A percentile compares a stretch with the other conserved stretches of the same genome.
phyloP scores from a whole-genome alignment of 306 rosid species.

The Ochetophila trinervis region DNA sequence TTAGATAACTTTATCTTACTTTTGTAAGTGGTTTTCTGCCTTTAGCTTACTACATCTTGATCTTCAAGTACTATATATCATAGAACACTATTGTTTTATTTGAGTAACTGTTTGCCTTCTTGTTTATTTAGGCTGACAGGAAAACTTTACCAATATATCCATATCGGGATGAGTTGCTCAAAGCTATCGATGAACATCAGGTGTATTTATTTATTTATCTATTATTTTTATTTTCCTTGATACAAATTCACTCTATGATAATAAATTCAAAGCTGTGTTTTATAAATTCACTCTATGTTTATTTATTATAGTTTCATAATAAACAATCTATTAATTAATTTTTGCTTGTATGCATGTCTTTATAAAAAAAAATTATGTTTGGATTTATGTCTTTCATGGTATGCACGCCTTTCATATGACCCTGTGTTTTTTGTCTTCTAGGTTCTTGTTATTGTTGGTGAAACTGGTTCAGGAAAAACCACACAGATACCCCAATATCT shows the following conservation, averaged over 20 bases:
- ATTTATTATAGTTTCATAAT: background rate
- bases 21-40: too few species aligned
- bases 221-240: background rate
- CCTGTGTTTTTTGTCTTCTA: constrained; percentile 26
- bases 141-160: constrained; percentile 70
- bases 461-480: constrained; percentile 98
- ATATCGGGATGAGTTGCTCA: constrained; percentile 73
- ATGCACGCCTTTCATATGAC: constrained; percentile 9
- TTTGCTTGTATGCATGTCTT: background rate
- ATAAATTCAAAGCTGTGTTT: too few species aligned
- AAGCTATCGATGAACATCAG: constrained; percentile 82
- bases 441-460: constrained; percentile 97
- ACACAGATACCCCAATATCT: constrained; percentile 98
- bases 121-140: constrained; percentile 62
- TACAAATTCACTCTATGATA: too few species aligned
- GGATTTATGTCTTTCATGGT: constrained; percentile 17
- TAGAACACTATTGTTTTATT: constrained; percentile 5
- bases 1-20: too few species aligned
- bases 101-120: constrained; percentile 19
- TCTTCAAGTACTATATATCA: constrained; percentile 13
- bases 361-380: background rate
- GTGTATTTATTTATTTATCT: constrained; percentile 24
- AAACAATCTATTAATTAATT: background rate
- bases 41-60: background rate
- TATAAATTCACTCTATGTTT: background rate